Percentiles rank a stretch among this genome's conserved stretches.
phyloP scores from a whole-genome alignment of 2,329 filamentous ascomycete genomes.

The Paraphoma sp. region DNA sequence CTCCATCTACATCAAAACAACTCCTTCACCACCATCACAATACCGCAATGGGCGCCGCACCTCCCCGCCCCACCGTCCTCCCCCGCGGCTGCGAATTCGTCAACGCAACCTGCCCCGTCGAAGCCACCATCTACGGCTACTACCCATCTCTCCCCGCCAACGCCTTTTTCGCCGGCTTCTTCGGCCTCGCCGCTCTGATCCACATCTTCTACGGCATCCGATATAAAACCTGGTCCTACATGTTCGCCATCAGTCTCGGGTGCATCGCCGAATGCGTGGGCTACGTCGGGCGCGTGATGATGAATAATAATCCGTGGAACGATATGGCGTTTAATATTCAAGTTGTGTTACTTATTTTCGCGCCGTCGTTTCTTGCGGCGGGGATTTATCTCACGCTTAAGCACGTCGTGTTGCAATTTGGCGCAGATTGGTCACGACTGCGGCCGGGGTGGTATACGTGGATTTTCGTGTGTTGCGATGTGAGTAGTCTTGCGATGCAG shows the following conservation, averaged over 20 bases:
- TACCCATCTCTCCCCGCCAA: conserved; percentile 58
- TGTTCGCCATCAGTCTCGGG: conserved; percentile 55
- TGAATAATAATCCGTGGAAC: conserved; percentile 61
- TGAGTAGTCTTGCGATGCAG: conserved; percentile 63
- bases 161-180: conserved; percentile 58
- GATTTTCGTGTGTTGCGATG: conserved; percentile 64
- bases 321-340: conserved; percentile 56
- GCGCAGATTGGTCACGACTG: conserved; percentile 38
- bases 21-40: background rate
- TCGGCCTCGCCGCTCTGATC: conserved; percentile 55
- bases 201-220: conserved; percentile 58
- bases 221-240: conserved; percentile 62
- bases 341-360: conserved; percentile 63
- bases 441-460: conserved; percentile 57
- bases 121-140: conserved; percentile 60
- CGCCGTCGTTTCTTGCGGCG: conserved; percentile 62
- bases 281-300: conserved; percentile 61
- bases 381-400: conserved; percentile 63
- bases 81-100: conserved; percentile 19
- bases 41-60: conserved; percentile 8
- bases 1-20: background rate
- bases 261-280: conserved; percentile 60
- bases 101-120: conserved; percentile 49
- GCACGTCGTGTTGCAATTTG: conserved; percentile 62
- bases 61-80: conserved; percentile 12